Evolutionary conservation across 116 monocot genomes (phyloP), one percentile per base, ranked within the genome.

Genomic region (Posidonia oceanica): DNA sequence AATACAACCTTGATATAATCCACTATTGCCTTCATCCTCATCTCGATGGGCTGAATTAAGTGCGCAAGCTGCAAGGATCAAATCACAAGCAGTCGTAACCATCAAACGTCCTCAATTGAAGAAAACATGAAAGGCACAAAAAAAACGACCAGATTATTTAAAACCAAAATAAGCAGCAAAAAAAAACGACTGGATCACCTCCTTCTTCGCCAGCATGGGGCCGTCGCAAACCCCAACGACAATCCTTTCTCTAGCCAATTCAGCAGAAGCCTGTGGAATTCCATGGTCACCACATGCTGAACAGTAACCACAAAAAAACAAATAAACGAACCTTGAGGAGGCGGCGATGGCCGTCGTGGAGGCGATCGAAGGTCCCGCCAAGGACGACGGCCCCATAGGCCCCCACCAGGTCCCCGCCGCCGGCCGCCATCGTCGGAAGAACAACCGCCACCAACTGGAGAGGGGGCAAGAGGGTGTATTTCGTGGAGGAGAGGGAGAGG

Each of bases 311-410:
- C 15, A 11, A 68, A 67, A 23, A 68, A 7, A 54, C 48, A 15
- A 1, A 40, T 15, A 15, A 36, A 68, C 16, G 7, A 5, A 83
- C 91, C 85, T 87, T 85, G 48, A 91, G 80, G 54, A 87, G 79
- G 72, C 29, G 77, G 54, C 78, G 81, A 64, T 91, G 87, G 44
- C 91, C 91, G 36, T 87, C 81, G 53, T 87, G 91, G 29, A 91
- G 83, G 52, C 91, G 79, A 67, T 91, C 87, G 67, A 91, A 91
- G 51, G 87, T 91, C 1, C 91, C 91, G 13, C 91, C 87, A 3
- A 70, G 58, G 20, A 87, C 87, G 21, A 87, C 85, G 15, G 87
- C 66, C 0, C 53, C 74, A 66, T 87, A 85, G 10, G 44, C 15
- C 6, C 20, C 67, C 57, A 0, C 69, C 39, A 2, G 6, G 14